phyloP scores from a whole-genome alignment of 306 rosid species.

The Pyrus communis region DNA sequence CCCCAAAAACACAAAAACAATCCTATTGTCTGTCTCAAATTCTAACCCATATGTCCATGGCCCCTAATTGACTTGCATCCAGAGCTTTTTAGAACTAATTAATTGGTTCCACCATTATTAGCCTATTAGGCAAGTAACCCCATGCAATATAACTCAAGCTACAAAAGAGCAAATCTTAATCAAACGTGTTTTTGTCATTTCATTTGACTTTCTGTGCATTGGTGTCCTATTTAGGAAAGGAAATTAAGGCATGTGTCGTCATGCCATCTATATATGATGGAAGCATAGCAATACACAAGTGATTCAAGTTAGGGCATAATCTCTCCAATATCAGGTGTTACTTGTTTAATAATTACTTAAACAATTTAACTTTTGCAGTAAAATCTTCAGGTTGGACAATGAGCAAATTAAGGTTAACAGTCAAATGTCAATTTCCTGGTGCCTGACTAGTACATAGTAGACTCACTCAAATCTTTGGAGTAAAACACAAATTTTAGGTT shows the following conservation, averaged over 20 bases:
- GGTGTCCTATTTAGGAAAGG: background rate
- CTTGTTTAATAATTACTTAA: no score
- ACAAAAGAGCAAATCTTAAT: no score
- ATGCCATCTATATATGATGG: background rate
- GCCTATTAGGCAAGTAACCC: background rate
- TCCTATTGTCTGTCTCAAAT: constrained; percentile 5
- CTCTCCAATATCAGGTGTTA: no score
- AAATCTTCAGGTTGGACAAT: background rate
- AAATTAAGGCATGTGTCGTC: background rate
- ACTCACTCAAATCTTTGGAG: no score
- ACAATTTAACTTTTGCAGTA: background rate
- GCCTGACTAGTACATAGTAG: background rate
- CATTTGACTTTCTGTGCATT: background rate
- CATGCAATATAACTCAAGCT: background rate
- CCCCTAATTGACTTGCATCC: background rate
- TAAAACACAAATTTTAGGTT: no score
- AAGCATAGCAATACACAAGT: background rate
- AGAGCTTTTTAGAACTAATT: constrained; percentile 17
- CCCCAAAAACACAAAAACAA: no score
- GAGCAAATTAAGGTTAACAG: background rate
- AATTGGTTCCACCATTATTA: constrained; percentile 15
- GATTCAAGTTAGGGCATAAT: background rate
- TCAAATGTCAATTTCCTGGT: background rate
- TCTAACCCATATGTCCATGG: background rate
- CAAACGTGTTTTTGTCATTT: background rate